Base-by-base conservation (phyloP, 169 alveolate species). In the Cryptosporidium ryanae region DNA sequence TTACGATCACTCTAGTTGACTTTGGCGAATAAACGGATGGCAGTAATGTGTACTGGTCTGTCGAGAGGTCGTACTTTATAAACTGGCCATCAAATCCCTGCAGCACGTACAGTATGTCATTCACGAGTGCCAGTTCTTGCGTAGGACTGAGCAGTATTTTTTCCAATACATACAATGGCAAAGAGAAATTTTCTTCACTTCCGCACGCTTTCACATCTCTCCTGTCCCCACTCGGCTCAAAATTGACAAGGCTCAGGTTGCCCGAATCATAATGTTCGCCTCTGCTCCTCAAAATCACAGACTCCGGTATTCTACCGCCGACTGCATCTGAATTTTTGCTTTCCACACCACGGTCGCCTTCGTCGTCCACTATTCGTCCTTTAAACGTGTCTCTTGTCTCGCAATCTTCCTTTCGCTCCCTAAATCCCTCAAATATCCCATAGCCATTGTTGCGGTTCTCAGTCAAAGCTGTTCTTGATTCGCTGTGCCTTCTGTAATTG, bases 41-140 rank as follows among this genome's bases (percentile, higher is more conserved):
- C 21, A 27, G 8, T 13, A 76, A 7, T 27, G 44, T 55, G n/a
- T 43, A 76, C 10, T 64, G 49, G 43, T 76, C 87, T 46, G 31
- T 59, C 5, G 76, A 59, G 25, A 61, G 17, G 27, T 76, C 87
- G 25, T 76, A 76, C 23, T 76, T 55, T 8, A 76, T 32, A 15
- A 76, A 76, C 27, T 76, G 87, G 3, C 76, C 68, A 2, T 76
- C 87, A 38, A 38, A 76, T 18, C 87, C 87, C 38, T 76, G 87
- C 27, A 76, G 59, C 21, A 70, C 87, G 59, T 76, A 76, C 50
- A 76, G 38, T 57, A 76, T 76, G 38, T 76, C 87, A 38, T 76
- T 67, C 1, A 76, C 87, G 10, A 76, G 71, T 21, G 87, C 87
- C 23, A 76, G 63, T 29, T 76, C 87, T 38, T 76, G 87, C 17